Conservation (phyloP, 805 yeast genomes). For the Sungouiella thailandica region DNA sequence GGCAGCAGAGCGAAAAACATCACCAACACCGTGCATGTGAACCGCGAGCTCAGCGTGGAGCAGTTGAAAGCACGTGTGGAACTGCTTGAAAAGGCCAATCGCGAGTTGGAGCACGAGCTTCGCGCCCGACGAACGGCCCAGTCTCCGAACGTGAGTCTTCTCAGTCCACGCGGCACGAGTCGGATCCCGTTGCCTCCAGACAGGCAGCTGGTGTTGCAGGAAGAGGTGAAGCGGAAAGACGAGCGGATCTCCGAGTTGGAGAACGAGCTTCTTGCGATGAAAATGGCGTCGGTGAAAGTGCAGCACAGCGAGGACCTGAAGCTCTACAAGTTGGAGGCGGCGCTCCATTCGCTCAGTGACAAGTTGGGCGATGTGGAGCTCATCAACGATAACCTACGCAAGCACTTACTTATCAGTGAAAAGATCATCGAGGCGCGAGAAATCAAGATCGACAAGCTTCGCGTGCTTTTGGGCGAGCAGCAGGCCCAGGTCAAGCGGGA, state of each 20-base stretch:
- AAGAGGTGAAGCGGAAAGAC: constrained; percentile 12
- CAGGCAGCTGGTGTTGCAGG: constrained; percentile 2
- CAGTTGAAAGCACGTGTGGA: constrained; percentile 40
- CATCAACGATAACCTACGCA: constrained; percentile 54
- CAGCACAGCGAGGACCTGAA: constrained; percentile 44
- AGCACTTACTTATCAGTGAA: constrained; percentile 51
- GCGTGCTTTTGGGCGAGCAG: constrained; percentile 45
- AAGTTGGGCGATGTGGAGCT: constrained; percentile 57
- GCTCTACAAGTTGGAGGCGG: constrained; percentile 49
- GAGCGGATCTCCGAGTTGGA: constrained; percentile 14
- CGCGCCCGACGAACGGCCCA: constrained; percentile 1
- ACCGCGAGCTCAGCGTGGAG: constrained; percentile 50
- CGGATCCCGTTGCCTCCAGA: constrained; percentile 2
- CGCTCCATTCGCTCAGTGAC: constrained; percentile 52
- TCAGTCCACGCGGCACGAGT: constrained; percentile 1
- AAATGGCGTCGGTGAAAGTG: constrained; percentile 18
- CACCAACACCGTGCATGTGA: constrained; percentile 60
- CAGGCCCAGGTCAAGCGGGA: constrained; percentile 46
- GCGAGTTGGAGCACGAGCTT: constrained; percentile 40
- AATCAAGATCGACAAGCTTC: constrained; percentile 51
- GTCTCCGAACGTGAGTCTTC: neutral
- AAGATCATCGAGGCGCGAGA: constrained; percentile 55
- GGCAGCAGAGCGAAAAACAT: constrained; percentile 70
- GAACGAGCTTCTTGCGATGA: constrained; percentile 11
- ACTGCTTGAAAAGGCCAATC: constrained; percentile 31